Evolutionary conservation across 208 protist genomes (phyloP).

Genomic region (Trypanosoma theileri): DNA sequence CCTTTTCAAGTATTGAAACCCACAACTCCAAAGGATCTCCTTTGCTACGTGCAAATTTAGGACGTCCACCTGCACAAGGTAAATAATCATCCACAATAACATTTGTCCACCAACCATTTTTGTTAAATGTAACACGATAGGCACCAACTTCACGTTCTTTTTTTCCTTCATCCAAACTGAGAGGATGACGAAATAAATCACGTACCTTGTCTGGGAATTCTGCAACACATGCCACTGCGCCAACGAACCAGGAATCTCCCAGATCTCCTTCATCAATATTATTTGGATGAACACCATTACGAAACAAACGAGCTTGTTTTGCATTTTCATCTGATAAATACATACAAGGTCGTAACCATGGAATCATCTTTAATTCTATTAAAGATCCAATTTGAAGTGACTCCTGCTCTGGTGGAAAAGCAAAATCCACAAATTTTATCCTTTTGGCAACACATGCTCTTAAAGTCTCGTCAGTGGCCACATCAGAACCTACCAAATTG

Average conservation of each 20-base stretch:
- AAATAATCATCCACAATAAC: slow-evolving; percentile 89
- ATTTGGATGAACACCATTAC: slow-evolving; percentile 66
- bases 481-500: slow-evolving; percentile 45
- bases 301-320: slow-evolving; percentile 69
- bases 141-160: slow-evolving; percentile 51
- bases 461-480: slow-evolving; percentile 56
- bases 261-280: slow-evolving; percentile 82
- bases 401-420: slow-evolving; percentile 71
- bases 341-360: slow-evolving; percentile 79
- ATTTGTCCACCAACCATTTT: slow-evolving; percentile 88
- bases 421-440: slow-evolving; percentile 75
- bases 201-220: slow-evolving; percentile 68
- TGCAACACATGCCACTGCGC: slow-evolving; percentile 60
- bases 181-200: slow-evolving; percentile 71
- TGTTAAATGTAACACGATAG: slow-evolving; percentile 84
- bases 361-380: slow-evolving; percentile 62
- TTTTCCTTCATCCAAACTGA: slow-evolving; percentile 48
- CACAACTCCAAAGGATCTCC: slow-evolving; percentile 77
- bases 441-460: slow-evolving; percentile 54
- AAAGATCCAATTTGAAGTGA: slow-evolving; percentile 68
- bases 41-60: slow-evolving; percentile 63
- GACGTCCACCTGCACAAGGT: slow-evolving; percentile 52
- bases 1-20: slow-evolving; percentile 83
- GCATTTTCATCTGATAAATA: slow-evolving; percentile 74
- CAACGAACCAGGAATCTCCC: slow-evolving; percentile 80